Conservation (phyloP, 805 yeast genomes). For the Cyberlindnera samutprakarnensis region DNA sequence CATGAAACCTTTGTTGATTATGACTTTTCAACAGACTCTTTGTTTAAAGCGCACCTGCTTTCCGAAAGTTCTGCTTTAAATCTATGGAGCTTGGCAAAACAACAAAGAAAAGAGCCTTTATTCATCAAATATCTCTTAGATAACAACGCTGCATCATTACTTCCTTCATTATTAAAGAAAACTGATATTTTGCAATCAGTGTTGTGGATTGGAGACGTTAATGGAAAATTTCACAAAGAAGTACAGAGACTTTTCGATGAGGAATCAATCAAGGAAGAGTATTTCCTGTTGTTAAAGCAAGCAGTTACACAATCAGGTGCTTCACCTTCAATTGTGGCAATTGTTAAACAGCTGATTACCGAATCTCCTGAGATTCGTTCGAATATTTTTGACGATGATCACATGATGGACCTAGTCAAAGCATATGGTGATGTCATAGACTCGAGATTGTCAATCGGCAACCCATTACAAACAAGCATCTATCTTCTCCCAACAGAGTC, state of each 20-base stretch:
- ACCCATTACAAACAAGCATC: constrained; percentile 37
- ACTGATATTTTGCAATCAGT: constrained; percentile 9
- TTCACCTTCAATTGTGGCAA: constrained; percentile 1
- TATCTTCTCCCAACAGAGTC: constrained; percentile 19
- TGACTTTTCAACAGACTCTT: constrained; percentile 20
- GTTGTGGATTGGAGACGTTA: constrained; percentile 6
- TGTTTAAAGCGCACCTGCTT: constrained; percentile 25
- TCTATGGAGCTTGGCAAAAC: constrained; percentile 25
- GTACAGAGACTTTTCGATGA: constrained; percentile 3
- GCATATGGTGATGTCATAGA: constrained; percentile 27
- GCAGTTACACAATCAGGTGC: constrained; percentile 2
- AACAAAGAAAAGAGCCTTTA: constrained; percentile 9
- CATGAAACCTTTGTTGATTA: constrained; percentile 19
- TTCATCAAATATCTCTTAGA: constrained; percentile 19
- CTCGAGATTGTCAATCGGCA: constrained; percentile 36
- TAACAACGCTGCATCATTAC: constrained; percentile 13
- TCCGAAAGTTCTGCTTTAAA: constrained; percentile 27
- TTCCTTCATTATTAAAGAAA: constrained; percentile 6
- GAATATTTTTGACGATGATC: constrained; percentile 2
- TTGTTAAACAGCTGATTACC: constrained; percentile 12
- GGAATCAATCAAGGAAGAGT: constrained; percentile 5
- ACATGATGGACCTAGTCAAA: constrained; percentile 17
- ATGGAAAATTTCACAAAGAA: constrained; percentile 5
- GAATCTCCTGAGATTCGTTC: constrained; percentile 5
- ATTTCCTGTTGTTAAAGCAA: constrained; percentile 5